phyloP scores from a whole-genome alignment of 805 yeast genomes.

The Kockiozyma suomiensis region DNA sequence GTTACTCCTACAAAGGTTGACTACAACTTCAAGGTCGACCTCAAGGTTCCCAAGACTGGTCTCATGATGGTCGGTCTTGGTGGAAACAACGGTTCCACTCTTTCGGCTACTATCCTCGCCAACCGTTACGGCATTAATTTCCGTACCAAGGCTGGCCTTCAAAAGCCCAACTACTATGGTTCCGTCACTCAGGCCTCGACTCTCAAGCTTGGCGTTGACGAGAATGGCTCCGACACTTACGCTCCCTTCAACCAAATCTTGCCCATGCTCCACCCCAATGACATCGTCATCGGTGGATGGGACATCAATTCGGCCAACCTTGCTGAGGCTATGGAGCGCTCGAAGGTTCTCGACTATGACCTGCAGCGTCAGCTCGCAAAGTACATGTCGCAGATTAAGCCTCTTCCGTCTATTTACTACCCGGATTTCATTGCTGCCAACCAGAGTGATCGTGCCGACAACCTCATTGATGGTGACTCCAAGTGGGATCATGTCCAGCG shows the following conservation, averaged over 20 bases:
- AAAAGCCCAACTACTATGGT: constrained; percentile 83
- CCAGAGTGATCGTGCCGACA: constrained; percentile 90
- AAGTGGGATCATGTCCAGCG: constrained; percentile 91
- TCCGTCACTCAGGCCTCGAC: constrained; percentile 94
- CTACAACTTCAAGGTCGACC: constrained; percentile 83
- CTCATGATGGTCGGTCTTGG: constrained; percentile 91
- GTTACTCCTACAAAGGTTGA: constrained; percentile 74
- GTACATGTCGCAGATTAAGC: constrained; percentile 61
- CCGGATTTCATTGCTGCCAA: constrained; percentile 97
- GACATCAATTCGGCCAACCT: constrained; percentile 77
- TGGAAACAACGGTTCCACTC: constrained; percentile 94
- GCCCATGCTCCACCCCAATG: constrained; percentile 89
- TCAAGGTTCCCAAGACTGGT: constrained; percentile 76
- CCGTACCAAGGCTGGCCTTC: constrained; percentile 77
- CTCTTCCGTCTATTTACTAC: constrained; percentile 85
- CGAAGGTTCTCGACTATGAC: constrained; percentile 83
- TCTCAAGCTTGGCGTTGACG: constrained; percentile 83
- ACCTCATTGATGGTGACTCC: constrained; percentile 67
- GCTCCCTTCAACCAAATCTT: constrained; percentile 89
- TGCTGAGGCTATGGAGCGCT: constrained; percentile 77
- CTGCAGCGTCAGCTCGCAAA: constrained; percentile 75
- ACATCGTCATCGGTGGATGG: constrained; percentile 91
- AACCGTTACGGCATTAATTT: constrained; percentile 77
- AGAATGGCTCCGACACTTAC: constrained; percentile 78
- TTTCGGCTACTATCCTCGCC: constrained; percentile 81